phyloP scores from a whole-genome alignment of 805 yeast species.

The Spathaspora arborariae region DNA sequence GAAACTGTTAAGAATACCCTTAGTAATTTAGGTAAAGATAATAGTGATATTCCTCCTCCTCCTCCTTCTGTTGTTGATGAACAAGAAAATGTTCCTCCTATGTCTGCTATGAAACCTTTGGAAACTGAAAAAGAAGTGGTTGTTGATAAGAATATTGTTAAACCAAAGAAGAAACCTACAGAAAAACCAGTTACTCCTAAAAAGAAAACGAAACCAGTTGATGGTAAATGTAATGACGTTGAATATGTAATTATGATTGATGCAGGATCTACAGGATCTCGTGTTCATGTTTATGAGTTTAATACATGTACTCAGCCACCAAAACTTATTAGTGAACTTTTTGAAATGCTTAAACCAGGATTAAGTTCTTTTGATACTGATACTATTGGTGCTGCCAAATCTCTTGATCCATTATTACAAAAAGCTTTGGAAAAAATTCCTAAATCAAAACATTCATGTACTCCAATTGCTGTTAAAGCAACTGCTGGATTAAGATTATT shows the following conservation, averaged over 20 bases:
- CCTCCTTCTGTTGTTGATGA: constrained; percentile 12
- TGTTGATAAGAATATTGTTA: constrained; percentile 4
- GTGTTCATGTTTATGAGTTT: constrained; percentile 91
- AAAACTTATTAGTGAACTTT: constrained; percentile 68
- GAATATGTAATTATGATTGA: constrained; percentile 91
- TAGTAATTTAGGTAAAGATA: constrained; percentile 4
- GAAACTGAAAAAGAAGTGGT: neutral
- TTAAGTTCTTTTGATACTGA: constrained; percentile 81
- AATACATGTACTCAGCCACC: constrained; percentile 87
- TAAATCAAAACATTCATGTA: constrained; percentile 62
- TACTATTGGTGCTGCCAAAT: constrained; percentile 80
- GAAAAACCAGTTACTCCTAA: neutral
- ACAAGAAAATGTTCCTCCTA: neutral
- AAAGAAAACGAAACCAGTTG: neutral
- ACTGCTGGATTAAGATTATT: constrained; percentile 92
- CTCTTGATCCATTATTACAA: constrained; percentile 78
- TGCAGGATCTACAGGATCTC: constrained; percentile 97
- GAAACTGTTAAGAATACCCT: neutral
- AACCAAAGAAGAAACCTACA: constrained; percentile 12
- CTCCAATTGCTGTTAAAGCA: constrained; percentile 96
- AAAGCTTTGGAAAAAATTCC: constrained; percentile 80
- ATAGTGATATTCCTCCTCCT: constrained; percentile 14
- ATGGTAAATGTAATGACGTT: constrained; percentile 27
- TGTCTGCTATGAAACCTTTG: no score
- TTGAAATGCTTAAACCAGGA: constrained; percentile 90